Base-by-base conservation (phyloP, 306 rosid genomes). In the Mimosa bimucronata region DNA sequence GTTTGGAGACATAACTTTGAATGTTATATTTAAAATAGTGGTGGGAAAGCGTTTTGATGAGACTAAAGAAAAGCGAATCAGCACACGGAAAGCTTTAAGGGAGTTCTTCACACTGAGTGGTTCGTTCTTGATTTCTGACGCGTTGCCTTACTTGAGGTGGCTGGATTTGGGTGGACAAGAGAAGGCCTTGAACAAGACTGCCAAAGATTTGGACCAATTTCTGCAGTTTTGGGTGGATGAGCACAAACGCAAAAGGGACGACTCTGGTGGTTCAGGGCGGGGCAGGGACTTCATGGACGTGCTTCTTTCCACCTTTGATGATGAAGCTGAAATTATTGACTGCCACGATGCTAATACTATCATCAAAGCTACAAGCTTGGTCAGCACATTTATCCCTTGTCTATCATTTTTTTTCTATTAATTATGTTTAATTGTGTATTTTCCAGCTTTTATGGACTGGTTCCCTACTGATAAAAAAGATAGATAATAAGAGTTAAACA, bases 91-190 rank as follows among this genome's bases (percentile, higher is more conserved):
- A 52, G 65, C 45, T 0, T 2, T 84, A 1, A 73, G 78, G 5
- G 74, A 50, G 0, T 16, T 76, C 0, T 50, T 82, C 2, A 26
- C 79, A 29, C 77, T 87, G 0, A 34, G n/a, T 0, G 83, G 86
- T 2, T 50, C 78, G 0, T 84, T 81, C 16, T 15, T 9, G 23
- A 8, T 79, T 0, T 76, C 79, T 0, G 90, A 87, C 37, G 75
- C 79, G 2, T 1, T 82, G 46, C 86, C 90, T 0, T 84, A 21
- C 62, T 41, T 87, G 31, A 79, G 90, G 77, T 87, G 90, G 88
- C 48, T 87, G 64, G 90, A 85, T 71, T 64, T 87, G 77, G 88
- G 55, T 5, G 90, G 90, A 0, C 2, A 7, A 10, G 80, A 83
- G 64, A 83, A 83, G 73, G 30, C 66, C 7, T 80, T 86, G 89